These are phyloP conservation scores for Brassica nigra DNA, from an alignment of 345 rosid genomes.

Conservation along the genomic window DNA sequence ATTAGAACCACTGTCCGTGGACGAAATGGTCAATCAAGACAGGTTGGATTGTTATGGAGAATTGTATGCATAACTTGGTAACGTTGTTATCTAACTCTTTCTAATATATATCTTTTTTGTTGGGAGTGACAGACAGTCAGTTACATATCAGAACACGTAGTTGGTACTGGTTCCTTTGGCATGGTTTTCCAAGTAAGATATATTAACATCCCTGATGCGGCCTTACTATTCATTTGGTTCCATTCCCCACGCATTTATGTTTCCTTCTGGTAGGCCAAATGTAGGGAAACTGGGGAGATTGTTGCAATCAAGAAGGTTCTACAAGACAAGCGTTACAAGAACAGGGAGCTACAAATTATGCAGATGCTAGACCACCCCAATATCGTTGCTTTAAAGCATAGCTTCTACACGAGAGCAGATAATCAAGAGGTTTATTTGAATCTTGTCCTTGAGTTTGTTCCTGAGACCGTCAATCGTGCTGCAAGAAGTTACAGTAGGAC, in stretches of 20 bases:
- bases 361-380: slow-evolving; percentile 98
- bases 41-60: slow-evolving; percentile 66
- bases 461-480: slow-evolving; percentile 81
- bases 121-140: slow-evolving; percentile 65
- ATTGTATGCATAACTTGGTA: slow-evolving; percentile 12
- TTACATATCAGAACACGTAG: slow-evolving; percentile 88
- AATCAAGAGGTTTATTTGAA: slow-evolving; percentile 87
- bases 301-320: slow-evolving; percentile 95
- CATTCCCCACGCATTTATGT: slow-evolving; percentile 18
- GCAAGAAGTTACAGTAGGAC: slow-evolving; percentile 79
- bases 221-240: slow-evolving; percentile 6
- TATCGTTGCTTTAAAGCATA: slow-evolving; percentile 79
- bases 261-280: slow-evolving; percentile 71
- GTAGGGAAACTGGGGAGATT: slow-evolving; percentile 93
- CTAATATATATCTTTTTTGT: slow-evolving; percentile 33
- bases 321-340: slow-evolving; percentile 95
- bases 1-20: slow-evolving; percentile 88
- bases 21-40: slow-evolving; percentile 89
- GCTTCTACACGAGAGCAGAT: slow-evolving; percentile 84
- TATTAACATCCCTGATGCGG: slow-evolving; percentile 1
- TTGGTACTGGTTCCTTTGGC: slow-evolving; percentile 96
- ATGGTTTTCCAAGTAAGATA: slow-evolving; percentile 80
- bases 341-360: slow-evolving; percentile 89
- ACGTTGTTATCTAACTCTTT: slow-evolving; percentile 12
- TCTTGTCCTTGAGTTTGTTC: slow-evolving; percentile 91